Evolutionary conservation across 352 stramenopile genomes (phyloP), one percentile per base, ranked within the genome.

Genomic region (Phytophthora macrochlamydospora): DNA sequence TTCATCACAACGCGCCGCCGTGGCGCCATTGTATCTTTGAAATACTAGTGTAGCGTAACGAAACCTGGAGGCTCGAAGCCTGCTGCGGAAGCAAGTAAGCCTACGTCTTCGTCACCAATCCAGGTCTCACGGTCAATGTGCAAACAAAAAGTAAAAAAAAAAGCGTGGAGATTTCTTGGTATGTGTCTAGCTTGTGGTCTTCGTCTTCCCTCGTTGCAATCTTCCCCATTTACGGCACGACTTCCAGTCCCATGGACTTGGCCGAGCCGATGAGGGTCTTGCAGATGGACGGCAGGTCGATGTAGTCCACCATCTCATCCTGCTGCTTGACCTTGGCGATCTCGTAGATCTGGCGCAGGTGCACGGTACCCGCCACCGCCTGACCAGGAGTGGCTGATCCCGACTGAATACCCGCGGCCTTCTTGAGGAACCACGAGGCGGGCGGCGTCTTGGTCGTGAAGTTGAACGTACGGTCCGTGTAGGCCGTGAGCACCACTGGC

Each of bases 321-420:
- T 91, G 79, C 69, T 98, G 90, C 83, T 99, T 99, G 52, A 99
- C 85, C 76, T 98, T 96, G 37, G 97, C 97, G 78, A 99, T 99
- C 79, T 99, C 94, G 80, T 99, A 99, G 51, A 99, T 94, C 59
- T 97, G 90, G 74, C 98, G 97, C 28, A 98, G 75, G 51, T 90
- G 89, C 35, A 99, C 95, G 38, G 85, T 90, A 49, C 91, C 95
- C 52, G 87, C 77, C 13, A 87, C 80, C 42, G 84, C 51, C 73
- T 97, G 89, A 28, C 90, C 90, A 28, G 90, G 64, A 24, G 81
- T 89, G 7, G 79, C 65, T 29, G 85, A 92, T 33, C 92, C 93
- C 24, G 85, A 83, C 29, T 76, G 78, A 63, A 98, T 91, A 24
- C 90, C 90, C 0, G 94, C 93, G 33, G 89, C 92, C 62, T 92